Conservation (phyloP, 2,329 filamentous ascomycete species). For the Xylaria sp. region DNA sequence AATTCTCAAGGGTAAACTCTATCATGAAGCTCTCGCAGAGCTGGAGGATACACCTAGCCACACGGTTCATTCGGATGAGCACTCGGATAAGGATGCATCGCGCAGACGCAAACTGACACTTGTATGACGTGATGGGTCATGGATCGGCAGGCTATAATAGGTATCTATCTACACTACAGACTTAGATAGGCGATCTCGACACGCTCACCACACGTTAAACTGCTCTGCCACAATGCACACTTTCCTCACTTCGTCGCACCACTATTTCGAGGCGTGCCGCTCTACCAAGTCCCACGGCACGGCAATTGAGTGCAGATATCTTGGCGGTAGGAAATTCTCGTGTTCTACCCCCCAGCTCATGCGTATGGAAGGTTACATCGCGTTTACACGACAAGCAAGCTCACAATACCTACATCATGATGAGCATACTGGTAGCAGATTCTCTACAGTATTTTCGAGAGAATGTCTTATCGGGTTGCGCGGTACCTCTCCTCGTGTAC, state of each 20-base stretch:
- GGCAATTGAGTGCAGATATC: not conserved
- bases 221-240: not conserved
- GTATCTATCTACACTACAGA: too few relatives aligned
- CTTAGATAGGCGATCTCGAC: too few relatives aligned
- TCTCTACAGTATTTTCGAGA: not conserved
- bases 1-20: not conserved
- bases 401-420: constrained; percentile 3
- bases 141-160: not conserved
- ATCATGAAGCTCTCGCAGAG: constrained; percentile 6
- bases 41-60: not conserved
- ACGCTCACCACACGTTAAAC: not conserved
- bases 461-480: not conserved
- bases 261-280: not conserved
- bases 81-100: constrained; percentile 6
- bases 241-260: constrained; percentile 11
- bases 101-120: constrained; percentile 21
- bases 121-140: constrained; percentile 32
- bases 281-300: not conserved
- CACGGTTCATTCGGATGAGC: constrained; percentile 1
- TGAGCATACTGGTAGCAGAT: not conserved
- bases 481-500: not conserved
- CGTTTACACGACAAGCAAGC: constrained; percentile 7
- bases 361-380: constrained; percentile 25
- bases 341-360: constrained; percentile 25
- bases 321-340: constrained; percentile 24